Percentiles rank a stretch among this genome's conserved stretches.
phyloP scores from a whole-genome alignment of 331 rosid genomes.

The Quercus lobata region DNA sequence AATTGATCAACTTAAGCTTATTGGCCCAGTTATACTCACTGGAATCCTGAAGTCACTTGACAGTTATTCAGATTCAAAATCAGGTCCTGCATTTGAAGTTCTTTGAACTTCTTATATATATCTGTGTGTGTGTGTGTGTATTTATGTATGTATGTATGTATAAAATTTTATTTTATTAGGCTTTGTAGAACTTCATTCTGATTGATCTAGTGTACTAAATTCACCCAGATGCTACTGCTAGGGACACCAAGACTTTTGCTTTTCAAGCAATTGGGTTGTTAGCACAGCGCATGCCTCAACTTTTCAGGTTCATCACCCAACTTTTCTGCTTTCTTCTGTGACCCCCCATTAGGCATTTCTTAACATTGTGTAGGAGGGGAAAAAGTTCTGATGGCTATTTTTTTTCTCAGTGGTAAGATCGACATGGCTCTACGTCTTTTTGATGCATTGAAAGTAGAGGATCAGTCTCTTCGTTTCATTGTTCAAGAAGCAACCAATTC shows the following conservation, averaged over 20 bases:
- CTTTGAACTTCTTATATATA: constrained; percentile 3
- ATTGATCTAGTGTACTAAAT: constrained; percentile 22
- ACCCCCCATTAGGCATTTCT: neutral
- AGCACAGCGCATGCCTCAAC: constrained; percentile 89
- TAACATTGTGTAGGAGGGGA: constrained; percentile 6
- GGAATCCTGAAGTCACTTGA: constrained; percentile 95
- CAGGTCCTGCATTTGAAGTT: constrained; percentile 45
- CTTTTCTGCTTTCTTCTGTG: constrained; percentile 4
- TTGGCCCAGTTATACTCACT: constrained; percentile 92
- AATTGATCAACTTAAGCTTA: constrained; percentile 79
- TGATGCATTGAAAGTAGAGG: constrained; percentile 73
- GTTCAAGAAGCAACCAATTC: constrained; percentile 90
- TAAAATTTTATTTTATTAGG: constrained; percentile 6
- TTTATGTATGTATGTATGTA: too few species aligned
- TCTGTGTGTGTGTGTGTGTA: neutral
- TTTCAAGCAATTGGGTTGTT: constrained; percentile 93
- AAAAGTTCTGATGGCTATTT: constrained; percentile 5
- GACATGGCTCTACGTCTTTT: constrained; percentile 90
- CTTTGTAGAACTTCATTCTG: constrained; percentile 4
- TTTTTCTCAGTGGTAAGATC: constrained; percentile 65
- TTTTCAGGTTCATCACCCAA: constrained; percentile 64
- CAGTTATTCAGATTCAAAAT: constrained; percentile 55
- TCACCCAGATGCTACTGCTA: constrained; percentile 61
- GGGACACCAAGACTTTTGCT: constrained; percentile 79
- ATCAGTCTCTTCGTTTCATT: constrained; percentile 69